Base-by-base conservation (phyloP, 306 rosid species). In the Rosa lucieae region DNA sequence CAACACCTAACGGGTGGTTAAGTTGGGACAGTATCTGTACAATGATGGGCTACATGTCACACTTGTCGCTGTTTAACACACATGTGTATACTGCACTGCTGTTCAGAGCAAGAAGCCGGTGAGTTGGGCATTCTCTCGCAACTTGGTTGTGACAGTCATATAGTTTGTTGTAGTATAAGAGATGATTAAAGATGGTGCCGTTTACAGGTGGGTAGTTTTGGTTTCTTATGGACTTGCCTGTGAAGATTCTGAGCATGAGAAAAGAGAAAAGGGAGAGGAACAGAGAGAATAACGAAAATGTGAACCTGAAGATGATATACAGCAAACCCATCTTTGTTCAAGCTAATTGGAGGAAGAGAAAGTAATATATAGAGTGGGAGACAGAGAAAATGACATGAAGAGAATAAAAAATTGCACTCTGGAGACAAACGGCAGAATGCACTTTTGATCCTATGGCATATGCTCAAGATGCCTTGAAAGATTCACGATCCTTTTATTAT, bases 171-270 rank as follows among this genome's bases (percentile, higher is more conserved):
- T 82, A 85, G 89, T 90, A 46, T 11, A 85, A 56, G 42, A 86
- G 55, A 55, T 80, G 85, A 81, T 75, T 17, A 23, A 91, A 87
- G 20, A 86, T 40, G 7, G 92, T 88, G 79, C 92, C 97, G 74
- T 82, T 61, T 17, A 85, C 88, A 10, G 94, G 97, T 7, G 97
- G 82, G 75, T 87, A 91, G 7, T 78, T 59, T n/a, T 80, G 72
- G 85, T 89, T 61, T 7, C 76, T 81, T 37, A 88, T 77, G 80
- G 94, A 91, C 72, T 91, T 91, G 72, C 94, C 92, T 6, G 23
- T 46, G 77, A 66, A 70, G 46, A 79, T 77, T 46, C 58, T 73
- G 18, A 86, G 43, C 15, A 78, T 67, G 72, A 91, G 74, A 65
- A 84, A 46, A 39, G 76, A 77, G 14, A 89, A 32, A 8, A 63